phyloP scores from a whole-genome alignment of 2,329 filamentous ascomycete species.

The Plectosphaerella sp. region DNA sequence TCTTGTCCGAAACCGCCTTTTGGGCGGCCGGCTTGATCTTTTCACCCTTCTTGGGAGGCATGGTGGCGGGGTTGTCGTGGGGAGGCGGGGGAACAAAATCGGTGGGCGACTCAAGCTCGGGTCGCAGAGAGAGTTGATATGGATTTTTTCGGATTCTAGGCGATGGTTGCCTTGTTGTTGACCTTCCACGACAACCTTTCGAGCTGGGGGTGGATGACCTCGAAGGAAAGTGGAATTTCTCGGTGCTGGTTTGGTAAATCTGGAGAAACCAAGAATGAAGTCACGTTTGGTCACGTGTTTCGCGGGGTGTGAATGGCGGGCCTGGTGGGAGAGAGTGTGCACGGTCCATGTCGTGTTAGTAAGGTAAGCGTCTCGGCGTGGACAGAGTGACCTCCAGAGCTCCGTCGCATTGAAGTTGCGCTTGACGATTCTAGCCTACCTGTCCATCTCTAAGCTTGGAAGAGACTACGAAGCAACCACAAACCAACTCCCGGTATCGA shows the following conservation, averaged over 20 bases:
- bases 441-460: too few relatives aligned
- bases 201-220: not conserved
- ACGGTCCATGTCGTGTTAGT: not conserved
- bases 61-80: constrained; percentile 37
- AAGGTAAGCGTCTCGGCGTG: not conserved
- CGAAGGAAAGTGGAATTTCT: not conserved
- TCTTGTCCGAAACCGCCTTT: constrained; percentile 81
- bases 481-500: too few relatives aligned
- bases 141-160: not conserved
- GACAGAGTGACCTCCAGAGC: not conserved
- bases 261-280: constrained; percentile 4
- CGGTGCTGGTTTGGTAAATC: not conserved
- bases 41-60: constrained; percentile 67
- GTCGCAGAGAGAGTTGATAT: too few relatives aligned
- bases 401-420: too few relatives aligned
- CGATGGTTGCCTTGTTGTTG: not conserved
- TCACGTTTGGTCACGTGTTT: constrained; percentile 3
- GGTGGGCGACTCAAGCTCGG: constrained; percentile 4
- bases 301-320: not conserved
- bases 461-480: too few relatives aligned
- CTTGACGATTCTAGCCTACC: too few relatives aligned
- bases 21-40: constrained; percentile 34
- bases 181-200: not conserved
- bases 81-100: constrained; percentile 6
- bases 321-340: not conserved